These are phyloP conservation scores for Scheffersomyces amazonensis DNA, from an alignment of 805 yeast genomes.

Conservation along the genomic window DNA sequence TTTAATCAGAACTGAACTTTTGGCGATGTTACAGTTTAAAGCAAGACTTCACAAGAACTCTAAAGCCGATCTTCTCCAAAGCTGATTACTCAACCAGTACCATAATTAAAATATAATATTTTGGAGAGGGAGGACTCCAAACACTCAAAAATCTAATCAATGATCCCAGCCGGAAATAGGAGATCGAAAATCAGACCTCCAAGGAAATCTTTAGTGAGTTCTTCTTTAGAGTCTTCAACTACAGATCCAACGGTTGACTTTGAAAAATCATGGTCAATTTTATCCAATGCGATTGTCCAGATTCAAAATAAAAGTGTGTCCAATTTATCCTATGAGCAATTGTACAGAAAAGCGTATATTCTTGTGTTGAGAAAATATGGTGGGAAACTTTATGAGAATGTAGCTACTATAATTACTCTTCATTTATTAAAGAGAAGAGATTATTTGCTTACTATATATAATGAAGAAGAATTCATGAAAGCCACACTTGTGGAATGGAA, in stretches of 20 bases:
- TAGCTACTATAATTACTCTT: constrained; percentile 43
- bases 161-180: constrained; percentile 37
- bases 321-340: constrained; percentile 73
- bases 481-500: constrained; percentile 55
- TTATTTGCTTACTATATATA: constrained; percentile 15
- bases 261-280: constrained; percentile 62
- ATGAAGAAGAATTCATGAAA: constrained; percentile 32
- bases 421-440: constrained; percentile 37
- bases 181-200: constrained; percentile 69
- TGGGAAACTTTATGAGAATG: constrained; percentile 60
- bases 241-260: constrained; percentile 46
- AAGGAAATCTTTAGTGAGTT: constrained; percentile 33
- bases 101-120: too few species aligned
- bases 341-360: constrained; percentile 76
- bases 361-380: constrained; percentile 72
- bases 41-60: too few species aligned
- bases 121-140: too few species aligned
- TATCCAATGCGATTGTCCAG: constrained; percentile 65
- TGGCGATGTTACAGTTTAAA: too few species aligned
- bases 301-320: constrained; percentile 74
- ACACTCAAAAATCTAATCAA: too few species aligned
- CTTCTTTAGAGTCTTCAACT: constrained; percentile 15
- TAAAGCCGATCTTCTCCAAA: too few species aligned
- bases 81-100: too few species aligned
- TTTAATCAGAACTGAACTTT: too few species aligned